phyloP scores from a whole-genome alignment of 768 basidiomycete species.

The Lactarius hatsudake region DNA sequence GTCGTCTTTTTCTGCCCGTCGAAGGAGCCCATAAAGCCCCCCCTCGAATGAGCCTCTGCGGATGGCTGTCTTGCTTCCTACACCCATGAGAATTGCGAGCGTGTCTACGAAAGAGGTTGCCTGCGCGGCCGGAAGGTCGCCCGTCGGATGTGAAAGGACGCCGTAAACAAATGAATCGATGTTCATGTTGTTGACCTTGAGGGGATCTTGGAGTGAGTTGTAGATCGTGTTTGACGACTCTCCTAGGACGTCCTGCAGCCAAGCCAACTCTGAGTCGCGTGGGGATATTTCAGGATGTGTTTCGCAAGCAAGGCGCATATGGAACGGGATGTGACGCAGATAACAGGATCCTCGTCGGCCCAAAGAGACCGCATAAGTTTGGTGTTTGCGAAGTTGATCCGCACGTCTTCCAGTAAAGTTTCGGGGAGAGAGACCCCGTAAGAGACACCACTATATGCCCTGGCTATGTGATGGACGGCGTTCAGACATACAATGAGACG shows the following conservation, averaged over 20 bases:
- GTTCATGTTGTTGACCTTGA: background rate
- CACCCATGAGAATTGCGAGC: constrained; percentile 8
- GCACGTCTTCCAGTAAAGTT: background rate
- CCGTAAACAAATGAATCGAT: constrained; percentile 1
- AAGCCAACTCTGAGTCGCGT: background rate
- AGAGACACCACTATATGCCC: background rate
- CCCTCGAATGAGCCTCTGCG: background rate
- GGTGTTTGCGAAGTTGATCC: background rate
- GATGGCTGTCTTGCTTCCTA: background rate
- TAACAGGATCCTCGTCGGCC: background rate
- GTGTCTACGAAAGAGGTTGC: background rate
- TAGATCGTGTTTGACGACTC: background rate
- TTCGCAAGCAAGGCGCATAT: background rate
- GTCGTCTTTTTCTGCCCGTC: constrained; percentile 9
- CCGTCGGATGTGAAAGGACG: background rate
- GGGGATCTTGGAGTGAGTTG: background rate
- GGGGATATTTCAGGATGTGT: background rate
- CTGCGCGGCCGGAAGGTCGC: background rate
- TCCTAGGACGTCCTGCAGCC: background rate
- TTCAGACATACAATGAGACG: constrained; percentile 4
- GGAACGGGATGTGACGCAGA: background rate
- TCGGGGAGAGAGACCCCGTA: background rate
- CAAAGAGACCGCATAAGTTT: background rate
- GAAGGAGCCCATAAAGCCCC: background rate
- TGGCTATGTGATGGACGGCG: background rate